Evolutionary conservation across 2,329 filamentous ascomycete species (phyloP), one percentile per base, ranked within the genome.

Genomic region (Penicillium janthinellum): DNA sequence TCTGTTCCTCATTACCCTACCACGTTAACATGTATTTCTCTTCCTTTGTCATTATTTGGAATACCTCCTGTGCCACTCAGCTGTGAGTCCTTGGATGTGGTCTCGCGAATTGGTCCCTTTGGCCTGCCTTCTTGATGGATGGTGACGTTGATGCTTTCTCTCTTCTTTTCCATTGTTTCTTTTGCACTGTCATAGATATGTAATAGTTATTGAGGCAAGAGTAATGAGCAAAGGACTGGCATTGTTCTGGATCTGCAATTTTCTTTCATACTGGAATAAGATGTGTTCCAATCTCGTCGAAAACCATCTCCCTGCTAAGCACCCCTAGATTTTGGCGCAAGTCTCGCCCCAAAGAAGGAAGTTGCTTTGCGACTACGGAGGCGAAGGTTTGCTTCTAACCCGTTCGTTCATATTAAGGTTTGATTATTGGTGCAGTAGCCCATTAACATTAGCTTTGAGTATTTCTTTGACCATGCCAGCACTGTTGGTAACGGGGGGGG

Each of bases 181-280:
- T 61, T 63, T 63, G 42, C 37, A 58, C 56, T 61, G 56, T 62
- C 54, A 68, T 67, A 67, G 51, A 65, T 65, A 64, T 68, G 64
- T 69, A 69, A 69, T 69, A 67, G 58, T 66, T 59, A 67, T 65
- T 66, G 66, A 69, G 61, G 63, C 66, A 67, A 69, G 66, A 68
- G 58, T 68, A 63, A 68, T 64, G 67, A 68, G 57, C 65, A 60
- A 68, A 65, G 57, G 50, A 66, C 50, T 54, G n/a, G 22, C 44
- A 59, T 61, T 54, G 42, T 64, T 57, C 48, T 54, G 39, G 52
- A 49, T 55, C 51, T 41, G 25, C 51, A 53, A 5, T 2, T 4
- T 41, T 31, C 15, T 35, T 45, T 4, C 25, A 11, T 4, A 15
- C 38, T 17, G 15, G 15, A 39, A 6, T 31, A 31, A 7, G 7